Evolutionary conservation across 2,329 filamentous ascomycete species (phyloP).

Genomic region (Chaetomium sp.): DNA sequence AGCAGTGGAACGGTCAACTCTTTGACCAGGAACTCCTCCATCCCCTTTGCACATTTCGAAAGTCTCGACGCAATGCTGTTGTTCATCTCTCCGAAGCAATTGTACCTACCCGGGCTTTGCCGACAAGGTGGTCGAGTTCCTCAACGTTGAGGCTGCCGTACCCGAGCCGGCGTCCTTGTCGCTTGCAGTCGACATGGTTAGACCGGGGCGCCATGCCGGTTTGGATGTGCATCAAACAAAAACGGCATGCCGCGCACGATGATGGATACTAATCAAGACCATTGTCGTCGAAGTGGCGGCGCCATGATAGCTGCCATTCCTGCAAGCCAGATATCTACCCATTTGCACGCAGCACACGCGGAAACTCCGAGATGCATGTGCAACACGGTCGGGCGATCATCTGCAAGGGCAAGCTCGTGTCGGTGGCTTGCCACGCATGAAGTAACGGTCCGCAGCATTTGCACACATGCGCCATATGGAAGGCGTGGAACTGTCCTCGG

Average conservation of each 20-base stretch:
- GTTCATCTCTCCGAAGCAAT: not conserved
- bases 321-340: too few species aligned
- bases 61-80: not conserved
- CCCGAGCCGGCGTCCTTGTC: not conserved
- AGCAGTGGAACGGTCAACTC: constrained; percentile 6
- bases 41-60: not conserved
- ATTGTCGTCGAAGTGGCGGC: not conserved
- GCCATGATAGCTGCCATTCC: not conserved
- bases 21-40: not conserved
- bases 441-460: constrained; percentile 12
- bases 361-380: not conserved
- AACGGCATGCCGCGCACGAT: not conserved
- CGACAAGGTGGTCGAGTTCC: not conserved
- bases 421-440: constrained; percentile 19
- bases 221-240: not conserved
- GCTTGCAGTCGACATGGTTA: not conserved
- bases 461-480: not conserved
- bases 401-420: constrained; percentile 22
- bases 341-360: not conserved
- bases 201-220: not conserved
- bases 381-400: constrained; percentile 1
- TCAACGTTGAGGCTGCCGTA: not conserved
- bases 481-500: not conserved
- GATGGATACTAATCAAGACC: not conserved
- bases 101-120: not conserved